A percentile compares a stretch with the other conserved stretches of the same genome.
Evolutionary conservation across 1,284 basidiomycete species (phyloP).

Genomic region (Phellopilus nigrolimitatus): DNA sequence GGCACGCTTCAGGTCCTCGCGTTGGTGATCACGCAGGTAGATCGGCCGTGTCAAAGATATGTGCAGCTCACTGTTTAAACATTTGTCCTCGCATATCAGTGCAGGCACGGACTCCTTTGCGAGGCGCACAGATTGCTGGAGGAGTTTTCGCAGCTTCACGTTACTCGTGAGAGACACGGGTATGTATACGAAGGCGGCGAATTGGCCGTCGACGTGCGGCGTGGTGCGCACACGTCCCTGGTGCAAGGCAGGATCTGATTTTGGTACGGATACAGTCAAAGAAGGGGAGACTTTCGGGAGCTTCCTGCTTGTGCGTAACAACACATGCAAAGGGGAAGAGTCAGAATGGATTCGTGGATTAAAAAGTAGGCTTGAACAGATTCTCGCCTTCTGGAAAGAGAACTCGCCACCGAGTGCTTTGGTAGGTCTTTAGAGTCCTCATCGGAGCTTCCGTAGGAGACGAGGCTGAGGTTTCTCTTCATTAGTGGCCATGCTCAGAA

Average conservation of each 20-base stretch:
- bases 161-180: conserved; percentile 43
- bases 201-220: conserved; percentile 79
- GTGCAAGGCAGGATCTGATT: conserved; percentile 66
- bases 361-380: neutral
- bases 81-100: conserved; percentile 33
- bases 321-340: neutral
- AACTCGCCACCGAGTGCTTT: too few relatives aligned
- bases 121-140: conserved; percentile 42
- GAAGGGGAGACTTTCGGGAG: conserved; percentile 53
- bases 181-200: conserved; percentile 69
- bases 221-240: conserved; percentile 71
- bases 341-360: neutral
- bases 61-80: conserved; percentile 45
- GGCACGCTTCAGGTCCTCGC: conserved; percentile 58
- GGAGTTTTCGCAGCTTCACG: conserved; percentile 40
- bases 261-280: conserved; percentile 40
- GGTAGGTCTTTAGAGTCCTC: conserved; percentile 6
- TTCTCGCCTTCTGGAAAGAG: neutral
- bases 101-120: conserved; percentile 42
- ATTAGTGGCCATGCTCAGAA: neutral
- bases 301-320: too few relatives aligned
- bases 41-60: conserved; percentile 72
- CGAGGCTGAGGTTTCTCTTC: conserved; percentile 17
- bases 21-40: conserved; percentile 73
- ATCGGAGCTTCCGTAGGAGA: conserved; percentile 19